Conservation (phyloP, 2,329 filamentous ascomycete species). For the Colletotrichum liriopes region DNA sequence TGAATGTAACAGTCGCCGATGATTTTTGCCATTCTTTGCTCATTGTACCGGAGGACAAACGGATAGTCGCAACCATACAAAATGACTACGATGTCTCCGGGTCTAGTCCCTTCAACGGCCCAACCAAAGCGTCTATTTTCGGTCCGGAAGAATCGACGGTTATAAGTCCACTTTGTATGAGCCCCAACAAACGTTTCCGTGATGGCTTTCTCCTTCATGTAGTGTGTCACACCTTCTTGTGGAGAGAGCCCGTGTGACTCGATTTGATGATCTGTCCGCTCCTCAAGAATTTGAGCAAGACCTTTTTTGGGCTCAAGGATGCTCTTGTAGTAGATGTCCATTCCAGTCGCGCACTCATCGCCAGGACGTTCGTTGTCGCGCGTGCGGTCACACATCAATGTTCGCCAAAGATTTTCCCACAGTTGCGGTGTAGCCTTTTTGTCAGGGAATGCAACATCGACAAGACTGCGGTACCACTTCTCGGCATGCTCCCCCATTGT, state of each 20-base stretch:
- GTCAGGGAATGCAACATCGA: conserved; percentile 27
- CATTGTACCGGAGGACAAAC: conserved; percentile 1
- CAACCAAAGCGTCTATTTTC: conserved; percentile 18
- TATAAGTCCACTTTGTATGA: conserved; percentile 18
- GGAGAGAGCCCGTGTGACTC: conserved; percentile 15
- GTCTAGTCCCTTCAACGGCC: conserved; percentile 10
- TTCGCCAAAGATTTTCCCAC: conserved; percentile 33
- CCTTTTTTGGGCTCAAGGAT: neutral
- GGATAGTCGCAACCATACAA: conserved; percentile 17
- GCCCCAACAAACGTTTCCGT: conserved; percentile 14
- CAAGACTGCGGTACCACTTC: conserved; percentile 1
- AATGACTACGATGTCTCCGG: conserved; percentile 17
- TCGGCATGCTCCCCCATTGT: neutral
- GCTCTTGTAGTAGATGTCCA: conserved; percentile 12
- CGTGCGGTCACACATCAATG: conserved; percentile 31
- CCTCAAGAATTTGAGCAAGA: conserved; percentile 4
- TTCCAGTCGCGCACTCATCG: neutral
- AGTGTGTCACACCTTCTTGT: conserved; percentile 20
- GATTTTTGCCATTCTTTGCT: neutral
- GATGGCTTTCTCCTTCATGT: conserved; percentile 12
- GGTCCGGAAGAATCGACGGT: conserved; percentile 34
- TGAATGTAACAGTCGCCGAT: conserved; percentile 22
- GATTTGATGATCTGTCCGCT: neutral
- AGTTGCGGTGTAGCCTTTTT: conserved; percentile 9
- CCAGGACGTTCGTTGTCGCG: conserved; percentile 13